Conservation (phyloP, 148 eudicot species). For the Drosera capensis region DNA sequence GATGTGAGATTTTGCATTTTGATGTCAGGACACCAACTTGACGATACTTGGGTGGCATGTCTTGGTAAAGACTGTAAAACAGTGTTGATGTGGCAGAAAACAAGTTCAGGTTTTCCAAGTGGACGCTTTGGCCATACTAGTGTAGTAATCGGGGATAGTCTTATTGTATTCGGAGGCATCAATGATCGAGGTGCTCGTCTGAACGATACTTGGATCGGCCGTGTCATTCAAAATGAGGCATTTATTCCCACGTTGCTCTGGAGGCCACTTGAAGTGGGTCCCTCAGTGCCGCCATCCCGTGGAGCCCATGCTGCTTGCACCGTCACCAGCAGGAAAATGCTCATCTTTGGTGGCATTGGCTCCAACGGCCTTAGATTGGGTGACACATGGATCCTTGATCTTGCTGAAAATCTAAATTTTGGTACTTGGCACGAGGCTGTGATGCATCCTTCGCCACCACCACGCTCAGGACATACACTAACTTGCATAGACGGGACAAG, state of each 20-base stretch:
- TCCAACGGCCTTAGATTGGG: constrained; percentile 65
- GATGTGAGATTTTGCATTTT: constrained; percentile 1
- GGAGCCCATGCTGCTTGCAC: constrained; percentile 97
- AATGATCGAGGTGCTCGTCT: constrained; percentile 82
- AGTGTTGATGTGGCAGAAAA: constrained; percentile 58
- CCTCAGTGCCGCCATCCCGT: constrained; percentile 67
- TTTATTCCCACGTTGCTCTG: constrained; percentile 40
- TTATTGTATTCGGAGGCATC: constrained; percentile 86
- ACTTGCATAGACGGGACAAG: constrained; percentile 38
- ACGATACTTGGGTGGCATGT: constrained; percentile 93
- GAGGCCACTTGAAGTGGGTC: constrained; percentile 59
- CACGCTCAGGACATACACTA: constrained; percentile 87
- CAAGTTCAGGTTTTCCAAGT: constrained; percentile 52
- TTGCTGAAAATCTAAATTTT: constrained; percentile 43
- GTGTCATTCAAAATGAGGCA: constrained; percentile 20
- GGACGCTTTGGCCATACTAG: constrained; percentile 96
- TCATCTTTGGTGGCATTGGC: constrained; percentile 91
- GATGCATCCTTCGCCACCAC: constrained; percentile 43
- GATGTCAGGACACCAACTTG: constrained; percentile 82
- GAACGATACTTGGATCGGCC: constrained; percentile 88
- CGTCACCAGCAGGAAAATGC: constrained; percentile 47
- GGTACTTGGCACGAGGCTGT: constrained; percentile 72
- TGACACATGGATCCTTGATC: constrained; percentile 79
- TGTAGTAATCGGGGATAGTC: constrained; percentile 40
- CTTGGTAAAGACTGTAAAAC: constrained; percentile 34